Evolutionary conservation across 73 alveolate genomes (phyloP).

Genomic region (Paraurostyla sp.): DNA sequence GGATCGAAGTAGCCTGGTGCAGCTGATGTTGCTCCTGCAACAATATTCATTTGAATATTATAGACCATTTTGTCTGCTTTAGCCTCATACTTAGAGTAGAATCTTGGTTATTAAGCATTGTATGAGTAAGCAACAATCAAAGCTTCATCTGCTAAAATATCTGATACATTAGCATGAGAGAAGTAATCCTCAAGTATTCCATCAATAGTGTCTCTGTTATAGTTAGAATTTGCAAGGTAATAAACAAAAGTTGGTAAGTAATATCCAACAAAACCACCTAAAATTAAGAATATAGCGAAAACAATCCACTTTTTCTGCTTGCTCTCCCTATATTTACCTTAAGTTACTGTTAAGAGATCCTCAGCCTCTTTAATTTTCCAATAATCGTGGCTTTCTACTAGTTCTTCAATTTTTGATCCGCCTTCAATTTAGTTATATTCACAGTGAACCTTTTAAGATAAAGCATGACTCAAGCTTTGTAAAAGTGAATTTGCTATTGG

Average conservation of each 20-base stretch:
- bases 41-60: slow-evolving; percentile 18
- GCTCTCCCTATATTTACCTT: slow-evolving; percentile 35
- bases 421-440: slow-evolving; percentile 3
- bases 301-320: slow-evolving; percentile 56
- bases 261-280: slow-evolving; percentile 46
- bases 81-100: slow-evolving; percentile 53
- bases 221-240: slow-evolving; percentile 16
- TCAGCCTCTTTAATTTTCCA: slow-evolving; percentile 53
- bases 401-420: not conserved
- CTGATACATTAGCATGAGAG: slow-evolving; percentile 20
- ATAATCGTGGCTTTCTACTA: slow-evolving; percentile 41
- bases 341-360: slow-evolving; percentile 14
- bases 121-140: slow-evolving; percentile 45
- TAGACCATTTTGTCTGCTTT: not conserved
- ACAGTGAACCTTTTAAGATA: not conserved
- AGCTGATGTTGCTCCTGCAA: slow-evolving; percentile 52
- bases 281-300: not conserved
- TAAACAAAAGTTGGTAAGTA: not conserved
- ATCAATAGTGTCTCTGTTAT: slow-evolving; percentile 47
- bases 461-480: not conserved
- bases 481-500: not conserved
- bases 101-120: slow-evolving; percentile 52
- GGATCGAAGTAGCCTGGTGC: slow-evolving; percentile 61
- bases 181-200: not conserved
- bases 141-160: slow-evolving; percentile 29